These are phyloP conservation scores for Ophiognomonia clavigignenti-juglandacearum DNA, from an alignment of 2,329 filamentous ascomycete species.

Conservation along the genomic window DNA sequence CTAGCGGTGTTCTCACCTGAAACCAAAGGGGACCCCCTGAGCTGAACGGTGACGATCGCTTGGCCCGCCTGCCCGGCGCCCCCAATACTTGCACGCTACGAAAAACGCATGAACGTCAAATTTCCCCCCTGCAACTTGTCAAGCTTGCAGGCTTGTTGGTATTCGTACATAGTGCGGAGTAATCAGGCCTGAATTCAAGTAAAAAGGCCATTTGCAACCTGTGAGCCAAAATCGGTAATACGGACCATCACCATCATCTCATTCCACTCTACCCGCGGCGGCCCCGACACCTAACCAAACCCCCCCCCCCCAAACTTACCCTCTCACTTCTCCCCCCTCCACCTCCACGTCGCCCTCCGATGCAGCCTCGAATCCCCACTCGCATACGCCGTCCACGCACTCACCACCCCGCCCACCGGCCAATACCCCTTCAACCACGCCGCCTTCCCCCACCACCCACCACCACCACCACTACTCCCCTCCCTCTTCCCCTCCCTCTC, in stretches of 20 bases:
- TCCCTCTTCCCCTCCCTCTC: conserved; percentile 29
- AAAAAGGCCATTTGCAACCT: no score
- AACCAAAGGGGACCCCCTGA: not conserved
- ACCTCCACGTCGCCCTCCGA: conserved; percentile 46
- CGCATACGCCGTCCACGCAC: conserved; percentile 53
- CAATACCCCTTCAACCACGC: conserved; percentile 43
- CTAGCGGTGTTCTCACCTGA: conserved; percentile 5
- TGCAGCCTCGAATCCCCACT: conserved; percentile 53
- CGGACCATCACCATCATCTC: not conserved
- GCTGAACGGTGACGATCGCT: not conserved
- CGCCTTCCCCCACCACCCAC: no score
- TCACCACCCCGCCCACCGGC: conserved; percentile 56
- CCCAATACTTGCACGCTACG: not conserved
- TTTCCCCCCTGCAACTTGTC: not conserved
- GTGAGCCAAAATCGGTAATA: no score
- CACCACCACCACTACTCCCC: no score
- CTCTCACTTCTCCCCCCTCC: conserved; percentile 10
- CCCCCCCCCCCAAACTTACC: not conserved
- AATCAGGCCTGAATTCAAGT: no score
- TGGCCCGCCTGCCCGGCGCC: no score
- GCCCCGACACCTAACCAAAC: not conserved
- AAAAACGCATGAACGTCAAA: not conserved
- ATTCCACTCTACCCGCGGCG: not conserved
- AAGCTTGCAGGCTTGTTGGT: not conserved
- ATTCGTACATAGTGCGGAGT: not conserved